Base-by-base conservation (phyloP, 768 basidiomycete species). In the Tephrocybe sp. region DNA sequence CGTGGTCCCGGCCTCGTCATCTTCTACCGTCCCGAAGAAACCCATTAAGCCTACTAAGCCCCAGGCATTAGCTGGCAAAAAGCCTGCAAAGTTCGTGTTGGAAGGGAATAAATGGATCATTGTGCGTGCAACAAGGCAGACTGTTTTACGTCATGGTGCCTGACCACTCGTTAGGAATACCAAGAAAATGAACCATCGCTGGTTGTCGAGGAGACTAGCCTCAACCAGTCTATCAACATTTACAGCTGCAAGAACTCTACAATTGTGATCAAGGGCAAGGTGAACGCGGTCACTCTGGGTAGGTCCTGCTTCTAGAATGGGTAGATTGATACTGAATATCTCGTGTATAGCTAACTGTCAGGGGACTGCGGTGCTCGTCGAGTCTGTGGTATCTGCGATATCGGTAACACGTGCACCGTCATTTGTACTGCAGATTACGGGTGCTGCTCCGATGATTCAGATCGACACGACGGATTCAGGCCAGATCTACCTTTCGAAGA, bases 31-130 rank as follows among this genome's bases (percentile, higher is more conserved):
- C 40, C 61, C 65, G 8, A 89, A 86, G 74, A 84, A 84, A 55
- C 93, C 93, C 12, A 63, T 77, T 30, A 90, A 85, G 60, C 93
- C 96, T 1, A 77, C 83, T 2, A 98, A 98, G 60, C 96, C 96
- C 17, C 80, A 83, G 3, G 76, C 88, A 4, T 73, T 94, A 50
- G 81, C 81, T 50, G 88, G 89, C 55, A 98, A 97, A 78, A 95
- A 95, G 63, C 96, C 97, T 3, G 56, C 92, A 21, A 97, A 94
- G 66, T 87, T 93, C 49, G 86, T 79, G 24, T 70, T 98, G 45
- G 94, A 98, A 53, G 94, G 93, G 7, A 95, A 79, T 62, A 97
- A 95, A 70, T 99, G 97, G 97, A 62, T 82, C 23, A 84, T 99
- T 53, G 96, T 97, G 61, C 59, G 85, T 72, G 7, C 23, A 11